A percentile compares a stretch with the other conserved stretches of the same genome.
Evolutionary conservation across 1,284 basidiomycete genomes (phyloP).

Genomic region (Termitomyces sp.): DNA sequence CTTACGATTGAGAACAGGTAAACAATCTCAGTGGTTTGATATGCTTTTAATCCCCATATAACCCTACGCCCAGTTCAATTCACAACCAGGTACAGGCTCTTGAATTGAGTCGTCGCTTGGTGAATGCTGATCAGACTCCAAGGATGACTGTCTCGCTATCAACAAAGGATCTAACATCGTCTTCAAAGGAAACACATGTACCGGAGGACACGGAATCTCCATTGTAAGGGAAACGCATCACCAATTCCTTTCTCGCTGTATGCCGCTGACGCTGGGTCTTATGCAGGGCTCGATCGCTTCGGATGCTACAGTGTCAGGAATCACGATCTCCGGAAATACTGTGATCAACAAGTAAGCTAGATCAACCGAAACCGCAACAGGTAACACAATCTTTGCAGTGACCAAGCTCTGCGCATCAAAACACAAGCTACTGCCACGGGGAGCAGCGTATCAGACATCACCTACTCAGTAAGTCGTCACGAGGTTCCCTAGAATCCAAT

Average conservation of each 20-base stretch:
- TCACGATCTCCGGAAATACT: slow-evolving; percentile 45
- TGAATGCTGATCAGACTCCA: neutral
- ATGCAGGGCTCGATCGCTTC: slow-evolving; percentile 48
- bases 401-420: slow-evolving; percentile 45
- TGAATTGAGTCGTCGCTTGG: neutral
- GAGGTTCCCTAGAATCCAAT: neutral
- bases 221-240: slow-evolving; percentile 30
- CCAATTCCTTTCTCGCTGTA: neutral
- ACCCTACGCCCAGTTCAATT: slow-evolving; percentile 14
- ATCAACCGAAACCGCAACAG: slow-evolving; percentile 1
- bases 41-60: neutral
- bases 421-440: slow-evolving; percentile 32
- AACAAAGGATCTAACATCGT: slow-evolving; percentile 51
- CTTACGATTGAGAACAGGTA: slow-evolving; percentile 40
- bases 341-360: slow-evolving; percentile 35
- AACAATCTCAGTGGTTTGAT: neutral
- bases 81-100: slow-evolving; percentile 25
- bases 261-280: neutral
- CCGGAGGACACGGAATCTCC: slow-evolving; percentile 56
- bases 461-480: slow-evolving; percentile 29
- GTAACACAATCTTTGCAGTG: slow-evolving; percentile 22
- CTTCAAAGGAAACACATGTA: slow-evolving; percentile 50
- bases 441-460: slow-evolving; percentile 36
- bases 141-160: slow-evolving; percentile 64
- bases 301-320: slow-evolving; percentile 38